A percentile compares a stretch with the other conserved stretches of the same genome.
These are phyloP conservation scores for Sporothrix sp. DNA, from an alignment of 2,329 filamentous ascomycete species.

Conservation along the genomic window DNA sequence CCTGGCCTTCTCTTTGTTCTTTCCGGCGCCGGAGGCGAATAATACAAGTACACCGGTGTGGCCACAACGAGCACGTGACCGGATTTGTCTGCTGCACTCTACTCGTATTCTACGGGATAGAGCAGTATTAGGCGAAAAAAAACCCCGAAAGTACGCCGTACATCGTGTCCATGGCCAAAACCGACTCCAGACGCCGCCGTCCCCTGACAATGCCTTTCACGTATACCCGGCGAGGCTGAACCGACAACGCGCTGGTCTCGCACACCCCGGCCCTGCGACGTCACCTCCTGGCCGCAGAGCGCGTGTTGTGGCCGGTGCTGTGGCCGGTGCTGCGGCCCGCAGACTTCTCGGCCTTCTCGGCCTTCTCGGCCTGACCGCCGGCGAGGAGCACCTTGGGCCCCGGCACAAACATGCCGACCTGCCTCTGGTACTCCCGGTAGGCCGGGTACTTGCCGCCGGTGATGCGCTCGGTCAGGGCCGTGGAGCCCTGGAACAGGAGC, in stretches of 20 bases:
- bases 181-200: too few species aligned
- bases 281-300: conserved; percentile 1
- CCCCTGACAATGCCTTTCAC: too few species aligned
- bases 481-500: conserved; percentile 80
- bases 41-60: too few species aligned
- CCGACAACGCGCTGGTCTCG: too few species aligned
- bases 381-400: conserved; percentile 40
- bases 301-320: conserved; percentile 8
- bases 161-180: too few species aligned
- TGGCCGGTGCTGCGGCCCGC: conserved; percentile 13
- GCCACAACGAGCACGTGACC: too few species aligned
- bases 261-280: too few species aligned
- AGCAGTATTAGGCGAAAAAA: too few species aligned
- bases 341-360: conserved; percentile 30
- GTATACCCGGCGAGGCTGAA: too few species aligned
- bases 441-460: conserved; percentile 77
- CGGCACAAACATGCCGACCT: conserved; percentile 73
- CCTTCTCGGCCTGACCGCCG: conserved; percentile 38
- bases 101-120: too few species aligned
- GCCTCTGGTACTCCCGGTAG: conserved; percentile 72
- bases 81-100: too few species aligned
- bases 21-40: not conserved
- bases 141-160: too few species aligned
- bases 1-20: not conserved
- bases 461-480: conserved; percentile 75